Conservation (phyloP, 2,329 filamentous ascomycete genomes). For the Cryphonectria parasitica region DNA sequence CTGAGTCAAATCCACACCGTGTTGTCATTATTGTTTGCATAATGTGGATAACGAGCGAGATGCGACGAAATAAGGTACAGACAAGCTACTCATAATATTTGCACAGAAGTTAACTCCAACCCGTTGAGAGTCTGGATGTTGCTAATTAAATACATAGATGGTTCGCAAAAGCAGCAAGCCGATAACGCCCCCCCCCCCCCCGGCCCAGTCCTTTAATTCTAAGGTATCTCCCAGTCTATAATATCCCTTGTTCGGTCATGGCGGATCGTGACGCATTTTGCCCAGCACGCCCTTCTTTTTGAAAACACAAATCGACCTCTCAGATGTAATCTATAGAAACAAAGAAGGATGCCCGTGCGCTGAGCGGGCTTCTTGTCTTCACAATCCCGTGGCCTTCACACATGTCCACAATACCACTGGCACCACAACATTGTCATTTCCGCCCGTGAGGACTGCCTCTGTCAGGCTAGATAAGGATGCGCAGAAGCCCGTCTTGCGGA, state of each 20-base stretch:
- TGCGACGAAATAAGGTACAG: not conserved
- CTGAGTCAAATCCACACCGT: not conserved
- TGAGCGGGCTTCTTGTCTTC: not conserved
- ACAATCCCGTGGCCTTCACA: constrained; percentile 66
- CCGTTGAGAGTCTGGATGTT: not conserved
- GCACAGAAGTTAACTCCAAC: not conserved
- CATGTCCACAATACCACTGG: constrained; percentile 92
- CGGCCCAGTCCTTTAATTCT: not conserved
- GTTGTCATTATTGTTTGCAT: not conserved
- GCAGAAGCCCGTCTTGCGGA: constrained; percentile 73
- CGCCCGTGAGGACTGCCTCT: constrained; percentile 92
- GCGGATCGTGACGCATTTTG: constrained; percentile 12
- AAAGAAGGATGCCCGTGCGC: not conserved
- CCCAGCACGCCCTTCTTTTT: not conserved
- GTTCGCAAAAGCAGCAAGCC: not conserved
- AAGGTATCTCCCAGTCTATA: constrained; percentile 22
- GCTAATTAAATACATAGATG: not conserved
- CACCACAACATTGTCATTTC: constrained; percentile 98
- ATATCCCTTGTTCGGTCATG: constrained; percentile 11
- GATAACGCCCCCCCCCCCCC: constrained; percentile 1
- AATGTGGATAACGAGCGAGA: not conserved
- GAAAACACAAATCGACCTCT: not conserved
- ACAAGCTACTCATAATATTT: not conserved
- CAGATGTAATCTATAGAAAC: not conserved
- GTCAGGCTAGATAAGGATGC: constrained; percentile 84